These are phyloP conservation scores for Verticillium isaacii DNA, from an alignment of 2,329 filamentous ascomycete species.

Conservation along the genomic window DNA sequence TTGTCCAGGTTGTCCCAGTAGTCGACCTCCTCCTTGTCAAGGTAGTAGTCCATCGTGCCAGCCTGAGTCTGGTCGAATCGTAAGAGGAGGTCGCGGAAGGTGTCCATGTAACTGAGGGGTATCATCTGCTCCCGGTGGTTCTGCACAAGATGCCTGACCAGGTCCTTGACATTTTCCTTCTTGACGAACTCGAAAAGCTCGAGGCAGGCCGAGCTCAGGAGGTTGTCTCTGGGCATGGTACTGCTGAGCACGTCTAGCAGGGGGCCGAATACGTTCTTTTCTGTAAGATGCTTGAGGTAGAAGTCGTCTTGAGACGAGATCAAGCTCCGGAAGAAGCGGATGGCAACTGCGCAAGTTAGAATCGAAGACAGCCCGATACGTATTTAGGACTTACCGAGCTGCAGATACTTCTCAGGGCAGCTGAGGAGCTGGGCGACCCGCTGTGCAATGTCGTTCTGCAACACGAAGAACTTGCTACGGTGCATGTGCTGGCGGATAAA, in stretches of 20 bases:
- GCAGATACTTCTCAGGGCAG: conserved; percentile 86
- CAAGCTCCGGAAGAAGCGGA: conserved; percentile 90
- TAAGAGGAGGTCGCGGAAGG: conserved; percentile 70
- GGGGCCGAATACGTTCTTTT: conserved; percentile 76
- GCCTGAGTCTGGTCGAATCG: conserved; percentile 76
- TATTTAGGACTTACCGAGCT: conserved; percentile 64
- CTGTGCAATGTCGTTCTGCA: conserved; percentile 71
- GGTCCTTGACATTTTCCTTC: conserved; percentile 72
- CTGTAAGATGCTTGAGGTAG: conserved; percentile 78
- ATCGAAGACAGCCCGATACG: neutral
- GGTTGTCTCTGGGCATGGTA: conserved; percentile 86
- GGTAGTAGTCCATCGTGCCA: conserved; percentile 63
- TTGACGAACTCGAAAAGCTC: conserved; percentile 92
- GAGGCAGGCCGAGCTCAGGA: conserved; percentile 88
- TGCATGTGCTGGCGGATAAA: conserved; percentile 87
- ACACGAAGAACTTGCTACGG: conserved; percentile 82
- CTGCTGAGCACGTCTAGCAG: conserved; percentile 79
- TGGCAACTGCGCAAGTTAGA: conserved; percentile 53
- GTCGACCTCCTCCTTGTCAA: conserved; percentile 79
- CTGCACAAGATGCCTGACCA: conserved; percentile 80
- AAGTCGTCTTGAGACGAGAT: conserved; percentile 85
- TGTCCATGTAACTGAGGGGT: conserved; percentile 75
- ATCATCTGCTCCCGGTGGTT: conserved; percentile 75
- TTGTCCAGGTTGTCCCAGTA: conserved; percentile 88
- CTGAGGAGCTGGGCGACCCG: conserved; percentile 78